Conservation (phyloP, 2,329 filamentous ascomycete species). For the Aspergillus fischeri region DNA sequence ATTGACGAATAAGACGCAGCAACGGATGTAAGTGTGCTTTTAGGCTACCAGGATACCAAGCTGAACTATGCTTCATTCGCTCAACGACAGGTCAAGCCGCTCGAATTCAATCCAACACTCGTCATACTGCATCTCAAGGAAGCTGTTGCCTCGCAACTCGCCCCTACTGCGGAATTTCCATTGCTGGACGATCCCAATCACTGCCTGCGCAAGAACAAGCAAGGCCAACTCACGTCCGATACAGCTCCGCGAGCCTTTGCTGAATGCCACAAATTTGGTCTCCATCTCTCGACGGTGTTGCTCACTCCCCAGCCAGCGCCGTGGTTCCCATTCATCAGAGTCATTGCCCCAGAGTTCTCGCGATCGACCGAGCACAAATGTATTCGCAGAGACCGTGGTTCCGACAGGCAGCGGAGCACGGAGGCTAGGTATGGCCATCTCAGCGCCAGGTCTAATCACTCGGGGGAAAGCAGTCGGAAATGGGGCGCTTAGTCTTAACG, state of each 20-base stretch:
- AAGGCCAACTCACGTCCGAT: slow-evolving; percentile 14
- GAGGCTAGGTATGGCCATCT: slow-evolving; percentile 9
- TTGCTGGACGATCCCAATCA: slow-evolving; percentile 5
- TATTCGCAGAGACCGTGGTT: slow-evolving; percentile 16
- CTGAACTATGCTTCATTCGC: background rate
- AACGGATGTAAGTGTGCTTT: background rate
- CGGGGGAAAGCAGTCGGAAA: slow-evolving; percentile 18
- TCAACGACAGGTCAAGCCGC: background rate
- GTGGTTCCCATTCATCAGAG: slow-evolving; percentile 12
- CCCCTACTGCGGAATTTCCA: slow-evolving; percentile 12
- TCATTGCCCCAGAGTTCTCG: slow-evolving; percentile 13
- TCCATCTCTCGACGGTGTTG: slow-evolving; percentile 13
- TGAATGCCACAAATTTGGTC: slow-evolving; percentile 13
- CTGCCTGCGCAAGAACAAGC: slow-evolving; percentile 11
- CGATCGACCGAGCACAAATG: slow-evolving; percentile 16
- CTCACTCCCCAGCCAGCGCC: slow-evolving; percentile 14
- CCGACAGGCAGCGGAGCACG: slow-evolving; percentile 12
- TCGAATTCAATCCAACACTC: slow-evolving; percentile 9
- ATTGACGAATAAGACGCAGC: background rate
- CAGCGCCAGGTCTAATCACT: slow-evolving; percentile 13
- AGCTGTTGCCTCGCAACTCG: slow-evolving; percentile 10
- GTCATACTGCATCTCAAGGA: slow-evolving; percentile 19
- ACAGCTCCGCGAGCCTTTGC: slow-evolving; percentile 16
- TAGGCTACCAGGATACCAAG: background rate
- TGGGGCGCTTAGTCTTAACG: slow-evolving; percentile 8